Percentiles rank a stretch among this genome's conserved stretches.
Evolutionary conservation across 441 rosid species (phyloP).

Genomic region (Adansonia grandidieri): DNA sequence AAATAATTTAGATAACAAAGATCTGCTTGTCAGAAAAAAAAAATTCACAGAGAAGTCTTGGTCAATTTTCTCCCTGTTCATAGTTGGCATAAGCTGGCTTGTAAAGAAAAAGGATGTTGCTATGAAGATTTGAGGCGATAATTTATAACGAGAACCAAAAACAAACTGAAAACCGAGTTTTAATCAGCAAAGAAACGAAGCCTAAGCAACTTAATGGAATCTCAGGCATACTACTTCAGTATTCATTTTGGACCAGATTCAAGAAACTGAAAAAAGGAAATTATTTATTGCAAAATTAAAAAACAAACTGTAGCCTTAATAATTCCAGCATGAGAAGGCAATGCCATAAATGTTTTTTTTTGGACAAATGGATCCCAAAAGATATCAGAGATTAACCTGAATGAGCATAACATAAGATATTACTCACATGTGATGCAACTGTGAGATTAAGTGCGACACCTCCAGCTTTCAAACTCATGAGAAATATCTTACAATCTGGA

Average conservation of each 20-base stretch:
- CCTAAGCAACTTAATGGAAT: not conserved
- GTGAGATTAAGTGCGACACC: conserved; percentile 95
- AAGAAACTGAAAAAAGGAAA: not conserved
- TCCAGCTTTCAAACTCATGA: conserved; percentile 96
- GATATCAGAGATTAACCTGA: conserved; percentile 4
- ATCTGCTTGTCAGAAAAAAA: not conserved
- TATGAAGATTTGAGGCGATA: not conserved
- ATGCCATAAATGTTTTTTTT: not conserved
- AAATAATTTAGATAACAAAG: not conserved
- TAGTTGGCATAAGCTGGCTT: not conserved
- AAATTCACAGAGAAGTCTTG: not conserved
- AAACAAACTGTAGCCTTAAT: not conserved
- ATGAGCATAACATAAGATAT: conserved; percentile 20
- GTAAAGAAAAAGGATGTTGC: not conserved
- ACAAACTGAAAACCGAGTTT: not conserved
- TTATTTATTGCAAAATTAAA: not conserved
- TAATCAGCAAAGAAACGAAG: not conserved
- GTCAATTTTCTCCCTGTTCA: not conserved
- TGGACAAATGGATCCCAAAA: not conserved
- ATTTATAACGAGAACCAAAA: not conserved
- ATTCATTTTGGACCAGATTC: conserved; percentile 8
- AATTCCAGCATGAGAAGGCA: not conserved
- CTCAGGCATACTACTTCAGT: not conserved
- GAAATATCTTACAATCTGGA: conserved; percentile 86
- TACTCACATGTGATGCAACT: conserved; percentile 89